Evolutionary conservation across 1,284 basidiomycete species (phyloP).

Genomic region (Puccinia coronata): DNA sequence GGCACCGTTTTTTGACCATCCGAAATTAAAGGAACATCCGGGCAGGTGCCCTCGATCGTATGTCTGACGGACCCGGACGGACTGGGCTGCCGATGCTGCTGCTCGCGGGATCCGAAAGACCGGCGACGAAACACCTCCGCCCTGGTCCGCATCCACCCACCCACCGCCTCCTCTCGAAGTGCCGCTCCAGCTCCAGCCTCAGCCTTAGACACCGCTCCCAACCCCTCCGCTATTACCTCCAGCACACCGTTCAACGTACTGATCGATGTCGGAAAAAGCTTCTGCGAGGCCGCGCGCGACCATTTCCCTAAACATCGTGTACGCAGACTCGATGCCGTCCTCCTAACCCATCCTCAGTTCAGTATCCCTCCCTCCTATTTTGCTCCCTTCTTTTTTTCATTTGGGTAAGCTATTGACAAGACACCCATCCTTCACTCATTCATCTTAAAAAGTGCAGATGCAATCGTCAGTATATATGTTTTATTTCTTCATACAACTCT

Average conservation of each 20-base stretch:
- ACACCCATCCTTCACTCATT: neutral
- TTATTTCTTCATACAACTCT: neutral
- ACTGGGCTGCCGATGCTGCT: conserved; percentile 67
- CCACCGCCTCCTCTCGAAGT: neutral
- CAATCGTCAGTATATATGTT: conserved; percentile 22
- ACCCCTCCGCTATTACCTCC: neutral
- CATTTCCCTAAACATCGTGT: conserved; percentile 76
- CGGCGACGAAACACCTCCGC: conserved; percentile 73
- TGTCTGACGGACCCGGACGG: conserved; percentile 67
- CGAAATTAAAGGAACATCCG: conserved; percentile 74
- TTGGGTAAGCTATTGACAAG: neutral
- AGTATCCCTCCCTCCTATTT: neutral
- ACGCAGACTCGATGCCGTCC: conserved; percentile 72
- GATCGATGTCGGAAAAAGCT: conserved; percentile 78
- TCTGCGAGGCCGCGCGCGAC: conserved; percentile 72
- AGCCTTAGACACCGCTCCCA: neutral
- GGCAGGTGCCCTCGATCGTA: conserved; percentile 67
- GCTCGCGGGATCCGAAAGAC: conserved; percentile 74
- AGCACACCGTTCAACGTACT: conserved; percentile 61
- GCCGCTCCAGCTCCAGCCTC: too few relatives aligned
- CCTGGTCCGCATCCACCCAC: conserved; percentile 55
- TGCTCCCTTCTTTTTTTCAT: neutral
- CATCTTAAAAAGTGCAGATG: conserved; percentile 32
- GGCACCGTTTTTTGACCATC: too few relatives aligned
- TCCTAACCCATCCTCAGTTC: conserved; percentile 76